Conservation (phyloP, 306 rosid species). For the Vachellia pachyceras region DNA sequence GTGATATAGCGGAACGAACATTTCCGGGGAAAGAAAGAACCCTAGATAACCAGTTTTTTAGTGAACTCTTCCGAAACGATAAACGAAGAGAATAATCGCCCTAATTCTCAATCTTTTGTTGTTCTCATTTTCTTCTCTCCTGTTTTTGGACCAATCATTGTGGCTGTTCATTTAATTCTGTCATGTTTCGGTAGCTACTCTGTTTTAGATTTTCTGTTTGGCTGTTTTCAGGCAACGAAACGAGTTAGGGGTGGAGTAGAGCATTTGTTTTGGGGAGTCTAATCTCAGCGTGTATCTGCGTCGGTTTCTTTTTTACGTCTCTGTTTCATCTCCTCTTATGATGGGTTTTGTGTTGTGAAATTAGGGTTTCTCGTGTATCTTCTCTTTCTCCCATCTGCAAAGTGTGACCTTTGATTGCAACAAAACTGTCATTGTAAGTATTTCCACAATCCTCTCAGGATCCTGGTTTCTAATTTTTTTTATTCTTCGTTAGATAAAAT, state of each 20-base stretch:
- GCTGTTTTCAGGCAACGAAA: constrained; percentile 57
- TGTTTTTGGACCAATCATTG: constrained; percentile 32
- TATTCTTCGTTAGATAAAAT: neutral
- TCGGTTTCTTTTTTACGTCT: constrained; percentile 16
- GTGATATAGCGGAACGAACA: neutral
- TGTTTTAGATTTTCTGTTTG: constrained; percentile 36
- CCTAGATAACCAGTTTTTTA: constrained; percentile 35
- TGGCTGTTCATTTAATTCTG: constrained; percentile 29
- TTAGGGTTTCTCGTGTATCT: constrained; percentile 73
- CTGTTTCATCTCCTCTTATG: constrained; percentile 54
- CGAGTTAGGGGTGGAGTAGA: constrained; percentile 22
- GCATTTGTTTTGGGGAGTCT: constrained; percentile 32
- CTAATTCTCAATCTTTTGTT: neutral
- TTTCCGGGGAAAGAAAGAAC: constrained; percentile 24
- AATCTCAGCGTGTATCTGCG: constrained; percentile 30
- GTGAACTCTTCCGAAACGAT: neutral
- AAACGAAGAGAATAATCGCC: neutral
- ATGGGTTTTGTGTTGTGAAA: constrained; percentile 56
- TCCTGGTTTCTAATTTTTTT: neutral
- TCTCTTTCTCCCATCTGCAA: constrained; percentile 23
- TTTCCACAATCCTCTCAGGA: neutral
- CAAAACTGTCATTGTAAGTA: constrained; percentile 60
- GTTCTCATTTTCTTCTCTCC: neutral
- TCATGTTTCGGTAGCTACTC: constrained; percentile 15
- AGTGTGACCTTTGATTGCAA: constrained; percentile 24